Evolutionary conservation across 306 rosid genomes (phyloP).

Genomic region (Astragalus membranaceus): DNA sequence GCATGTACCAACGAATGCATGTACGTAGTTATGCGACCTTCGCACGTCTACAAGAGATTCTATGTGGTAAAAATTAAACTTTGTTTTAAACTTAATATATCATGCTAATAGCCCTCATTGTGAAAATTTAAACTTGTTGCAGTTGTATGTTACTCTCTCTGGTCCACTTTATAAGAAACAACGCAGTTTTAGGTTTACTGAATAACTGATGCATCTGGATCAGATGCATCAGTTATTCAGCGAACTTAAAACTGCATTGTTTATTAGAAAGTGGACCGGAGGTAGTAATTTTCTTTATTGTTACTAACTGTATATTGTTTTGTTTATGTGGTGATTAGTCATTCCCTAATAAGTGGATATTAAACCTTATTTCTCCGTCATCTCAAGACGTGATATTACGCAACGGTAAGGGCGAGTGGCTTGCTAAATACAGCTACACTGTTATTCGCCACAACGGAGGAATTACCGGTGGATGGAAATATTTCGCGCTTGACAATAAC

Average conservation of each 20-base stretch:
- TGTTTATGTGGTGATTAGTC: constrained; percentile 23
- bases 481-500: constrained; percentile 49
- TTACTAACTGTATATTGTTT: neutral
- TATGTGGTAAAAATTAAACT: constrained; percentile 50
- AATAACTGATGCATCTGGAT: too few species aligned
- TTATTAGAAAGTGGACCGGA: too few species aligned
- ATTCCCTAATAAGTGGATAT: constrained; percentile 38
- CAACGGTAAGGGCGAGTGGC: constrained; percentile 33
- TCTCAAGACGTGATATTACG: constrained; percentile 54
- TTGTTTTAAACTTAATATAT: too few species aligned
- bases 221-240: too few species aligned
- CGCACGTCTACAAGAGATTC: constrained; percentile 65
- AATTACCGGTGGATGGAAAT: constrained; percentile 59
- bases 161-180: too few species aligned
- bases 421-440: constrained; percentile 28
- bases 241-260: too few species aligned
- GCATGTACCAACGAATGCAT: constrained; percentile 26
- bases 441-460: constrained; percentile 37
- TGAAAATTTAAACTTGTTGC: too few species aligned
- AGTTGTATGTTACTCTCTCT: too few species aligned
- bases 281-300: neutral
- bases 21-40: constrained; percentile 47
- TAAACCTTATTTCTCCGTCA: constrained; percentile 2
- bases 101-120: too few species aligned
- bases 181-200: too few species aligned